These are phyloP conservation scores for Ophiostoma australiae DNA, from an alignment of 2,329 filamentous ascomycete genomes.

Conservation along the genomic window DNA sequence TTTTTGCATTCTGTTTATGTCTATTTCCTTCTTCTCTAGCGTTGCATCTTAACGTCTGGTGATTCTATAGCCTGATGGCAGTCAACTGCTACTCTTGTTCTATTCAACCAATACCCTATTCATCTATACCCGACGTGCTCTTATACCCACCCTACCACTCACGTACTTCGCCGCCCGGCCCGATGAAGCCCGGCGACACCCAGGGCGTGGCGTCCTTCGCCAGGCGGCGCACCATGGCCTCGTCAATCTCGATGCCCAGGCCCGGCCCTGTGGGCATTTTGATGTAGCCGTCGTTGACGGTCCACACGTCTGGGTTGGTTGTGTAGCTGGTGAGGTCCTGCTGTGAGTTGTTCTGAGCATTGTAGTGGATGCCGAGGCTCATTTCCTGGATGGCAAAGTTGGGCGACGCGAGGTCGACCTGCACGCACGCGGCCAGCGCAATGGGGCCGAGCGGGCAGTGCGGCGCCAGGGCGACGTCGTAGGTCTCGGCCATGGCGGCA, in stretches of 20 bases:
- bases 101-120: neutral
- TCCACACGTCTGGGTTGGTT: constrained; percentile 51
- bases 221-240: constrained; percentile 55
- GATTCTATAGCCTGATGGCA: neutral
- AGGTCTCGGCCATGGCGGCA: constrained; percentile 59
- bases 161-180: constrained; percentile 52
- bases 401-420: constrained; percentile 50
- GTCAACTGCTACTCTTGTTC: too few relatives aligned
- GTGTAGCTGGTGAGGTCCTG: constrained; percentile 58
- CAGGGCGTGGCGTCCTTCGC: constrained; percentile 48
- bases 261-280: constrained; percentile 49
- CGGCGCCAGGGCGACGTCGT: constrained; percentile 61
- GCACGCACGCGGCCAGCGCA: constrained; percentile 60
- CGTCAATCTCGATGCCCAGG: constrained; percentile 59
- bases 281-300: constrained; percentile 52
- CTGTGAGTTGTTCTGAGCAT: constrained; percentile 44
- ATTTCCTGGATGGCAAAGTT: constrained; percentile 66
- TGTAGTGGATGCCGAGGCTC: constrained; percentile 67
- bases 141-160: constrained; percentile 51
- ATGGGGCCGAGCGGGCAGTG: constrained; percentile 64
- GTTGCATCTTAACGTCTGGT: neutral
- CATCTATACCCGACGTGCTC: constrained; percentile 22
- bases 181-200: constrained; percentile 53
- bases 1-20: neutral
- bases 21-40: neutral